These are phyloP conservation scores for Moesziomyces globuligerus DNA, from an alignment of 1,284 basidiomycete species.

Conservation along the genomic window DNA sequence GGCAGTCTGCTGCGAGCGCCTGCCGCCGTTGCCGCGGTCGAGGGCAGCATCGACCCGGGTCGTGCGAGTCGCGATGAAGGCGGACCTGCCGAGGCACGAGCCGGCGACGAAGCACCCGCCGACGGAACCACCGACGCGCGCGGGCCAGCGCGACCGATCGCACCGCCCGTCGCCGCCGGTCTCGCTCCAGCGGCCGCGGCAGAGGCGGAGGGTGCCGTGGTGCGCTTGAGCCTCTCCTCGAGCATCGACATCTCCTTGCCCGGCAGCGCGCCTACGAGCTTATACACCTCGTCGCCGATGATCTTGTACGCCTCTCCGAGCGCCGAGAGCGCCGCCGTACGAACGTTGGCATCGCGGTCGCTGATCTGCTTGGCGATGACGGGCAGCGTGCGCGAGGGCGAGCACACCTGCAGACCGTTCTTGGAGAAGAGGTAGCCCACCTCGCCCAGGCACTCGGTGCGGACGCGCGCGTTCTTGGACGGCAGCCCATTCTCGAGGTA, in stretches of 20 bases:
- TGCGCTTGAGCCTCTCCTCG: slow-evolving; percentile 86
- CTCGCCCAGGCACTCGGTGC: slow-evolving; percentile 86
- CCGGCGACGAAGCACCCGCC: slow-evolving; percentile 25
- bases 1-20: slow-evolving; percentile 34
- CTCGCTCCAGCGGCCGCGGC: slow-evolving; percentile 5
- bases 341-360: slow-evolving; percentile 85
- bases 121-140: slow-evolving; percentile 31
- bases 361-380: slow-evolving; percentile 82
- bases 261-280: slow-evolving; percentile 78
- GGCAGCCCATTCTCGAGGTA: slow-evolving; percentile 73
- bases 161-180: slow-evolving; percentile 11
- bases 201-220: slow-evolving; percentile 69
- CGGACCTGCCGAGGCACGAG: slow-evolving; percentile 21
- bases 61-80: slow-evolving; percentile 43
- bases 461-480: slow-evolving; percentile 88
- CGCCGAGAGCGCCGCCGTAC: slow-evolving; percentile 81
- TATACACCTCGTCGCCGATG: slow-evolving; percentile 86
- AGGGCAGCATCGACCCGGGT: slow-evolving; percentile 23
- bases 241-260: slow-evolving; percentile 89
- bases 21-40: slow-evolving; percentile 21
- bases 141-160: slow-evolving; percentile 11
- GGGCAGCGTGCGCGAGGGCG: slow-evolving; percentile 78
- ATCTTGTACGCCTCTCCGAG: slow-evolving; percentile 86
- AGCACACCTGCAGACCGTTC: slow-evolving; percentile 83
- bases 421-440: slow-evolving; percentile 80